These are phyloP conservation scores for Annulohypoxylon moriforme DNA, from an alignment of 495 filamentous ascomycete species.

Conservation along the genomic window DNA sequence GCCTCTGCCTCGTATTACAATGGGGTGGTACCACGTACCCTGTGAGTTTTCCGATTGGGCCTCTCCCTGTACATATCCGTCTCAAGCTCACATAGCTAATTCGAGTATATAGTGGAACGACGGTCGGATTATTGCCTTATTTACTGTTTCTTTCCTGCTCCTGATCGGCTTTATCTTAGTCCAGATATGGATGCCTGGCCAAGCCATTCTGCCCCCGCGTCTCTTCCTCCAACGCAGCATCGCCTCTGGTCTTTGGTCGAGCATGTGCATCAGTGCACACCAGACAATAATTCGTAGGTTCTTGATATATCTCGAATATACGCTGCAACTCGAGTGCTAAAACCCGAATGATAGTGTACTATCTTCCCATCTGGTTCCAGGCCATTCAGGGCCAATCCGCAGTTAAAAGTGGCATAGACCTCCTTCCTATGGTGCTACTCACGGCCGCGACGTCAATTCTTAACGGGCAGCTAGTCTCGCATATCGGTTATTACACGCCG, in stretches of 20 bases:
- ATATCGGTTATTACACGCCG: constrained; percentile 51
- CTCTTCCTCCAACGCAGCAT: constrained; percentile 57
- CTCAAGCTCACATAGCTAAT: background rate
- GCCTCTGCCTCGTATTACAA: constrained; percentile 60
- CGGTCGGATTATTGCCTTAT: constrained; percentile 57
- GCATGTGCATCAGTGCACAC: background rate
- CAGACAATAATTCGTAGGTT: background rate
- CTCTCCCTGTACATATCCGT: background rate
- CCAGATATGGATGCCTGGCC: constrained; percentile 22
- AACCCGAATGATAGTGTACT: constrained; percentile 65
- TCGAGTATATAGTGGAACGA: constrained; percentile 50
- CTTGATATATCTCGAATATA: background rate
- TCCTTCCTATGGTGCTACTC: constrained; percentile 62
- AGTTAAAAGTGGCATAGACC: constrained; percentile 61
- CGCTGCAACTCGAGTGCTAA: constrained; percentile 28
- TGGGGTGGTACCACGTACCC: constrained; percentile 58
- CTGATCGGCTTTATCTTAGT: constrained; percentile 41
- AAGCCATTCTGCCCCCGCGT: constrained; percentile 57
- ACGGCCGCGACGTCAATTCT: constrained; percentile 49
- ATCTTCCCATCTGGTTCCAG: constrained; percentile 74
- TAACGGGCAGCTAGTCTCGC: constrained; percentile 47
- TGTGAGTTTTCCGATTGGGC: background rate
- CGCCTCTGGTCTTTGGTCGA: background rate
- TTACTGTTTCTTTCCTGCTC: constrained; percentile 55
- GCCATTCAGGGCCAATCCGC: constrained; percentile 58